phyloP scores from a whole-genome alignment of 2,329 filamentous ascomycete species.

The Harringtonia lauricola region DNA sequence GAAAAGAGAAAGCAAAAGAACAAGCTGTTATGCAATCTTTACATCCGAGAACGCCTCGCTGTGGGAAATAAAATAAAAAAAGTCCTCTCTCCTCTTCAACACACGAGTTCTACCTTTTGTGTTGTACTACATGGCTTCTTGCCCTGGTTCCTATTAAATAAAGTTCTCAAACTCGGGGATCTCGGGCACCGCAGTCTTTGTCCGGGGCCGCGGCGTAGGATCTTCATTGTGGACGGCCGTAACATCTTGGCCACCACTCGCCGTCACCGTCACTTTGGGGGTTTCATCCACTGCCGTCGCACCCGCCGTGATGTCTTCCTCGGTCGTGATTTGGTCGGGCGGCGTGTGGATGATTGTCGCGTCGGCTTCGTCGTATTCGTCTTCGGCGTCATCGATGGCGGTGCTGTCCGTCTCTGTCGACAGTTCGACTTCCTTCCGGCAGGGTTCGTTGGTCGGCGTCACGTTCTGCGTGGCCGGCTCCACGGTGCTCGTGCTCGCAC shows the following conservation, averaged over 20 bases:
- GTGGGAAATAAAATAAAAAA: too few species aligned
- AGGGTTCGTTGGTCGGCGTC: slow-evolving; percentile 34
- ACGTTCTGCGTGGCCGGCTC: slow-evolving; percentile 43
- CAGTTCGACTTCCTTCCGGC: neutral
- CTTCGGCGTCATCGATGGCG: slow-evolving; percentile 1
- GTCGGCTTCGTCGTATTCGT: slow-evolving; percentile 12
- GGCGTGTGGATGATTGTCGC: slow-evolving; percentile 17
- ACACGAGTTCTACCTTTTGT: too few species aligned
- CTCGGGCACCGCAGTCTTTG: neutral
- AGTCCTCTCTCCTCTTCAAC: too few species aligned
- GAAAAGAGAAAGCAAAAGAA: too few species aligned
- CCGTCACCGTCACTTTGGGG: neutral
- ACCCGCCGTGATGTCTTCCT: neutral
- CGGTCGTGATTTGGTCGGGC: slow-evolving; percentile 8
- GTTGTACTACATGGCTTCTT: too few species aligned
- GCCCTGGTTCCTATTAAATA: too few species aligned
- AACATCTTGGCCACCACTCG: neutral
- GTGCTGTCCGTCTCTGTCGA: neutral
- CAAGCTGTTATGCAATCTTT: too few species aligned
- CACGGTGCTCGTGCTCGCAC: slow-evolving; percentile 21
- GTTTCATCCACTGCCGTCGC: neutral
- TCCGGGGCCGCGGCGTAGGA: neutral
- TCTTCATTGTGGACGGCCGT: neutral
- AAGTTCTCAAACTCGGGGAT: too few species aligned
- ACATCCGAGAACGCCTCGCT: too few species aligned